Evolutionary conservation across 2,329 filamentous ascomycete genomes (phyloP).

Genomic region (Fusarium bactridioides): DNA sequence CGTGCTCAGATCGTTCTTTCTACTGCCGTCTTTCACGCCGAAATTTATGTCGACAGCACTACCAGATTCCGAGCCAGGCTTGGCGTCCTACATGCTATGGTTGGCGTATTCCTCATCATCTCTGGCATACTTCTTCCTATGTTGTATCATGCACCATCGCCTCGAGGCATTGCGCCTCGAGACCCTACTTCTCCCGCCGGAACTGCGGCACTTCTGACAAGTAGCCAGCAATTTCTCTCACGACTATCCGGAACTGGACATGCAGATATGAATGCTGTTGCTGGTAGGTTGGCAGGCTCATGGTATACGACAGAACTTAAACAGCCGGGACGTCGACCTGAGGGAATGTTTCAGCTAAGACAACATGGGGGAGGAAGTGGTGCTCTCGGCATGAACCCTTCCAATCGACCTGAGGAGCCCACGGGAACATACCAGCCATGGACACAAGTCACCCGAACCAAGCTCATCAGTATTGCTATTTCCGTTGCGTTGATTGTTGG

Average conservation of each 20-base stretch:
- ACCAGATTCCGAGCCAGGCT: constrained; percentile 28
- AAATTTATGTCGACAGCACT: constrained; percentile 30
- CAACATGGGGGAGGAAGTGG: constrained; percentile 35
- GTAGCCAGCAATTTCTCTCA: constrained; percentile 37
- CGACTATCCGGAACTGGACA: constrained; percentile 38
- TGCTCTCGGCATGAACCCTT: constrained; percentile 14
- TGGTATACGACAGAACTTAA: constrained; percentile 42
- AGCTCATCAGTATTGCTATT: constrained; percentile 17
- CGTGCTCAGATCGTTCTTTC: constrained; percentile 40
- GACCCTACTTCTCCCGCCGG: constrained; percentile 42
- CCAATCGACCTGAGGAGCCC: constrained; percentile 10
- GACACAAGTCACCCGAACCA: constrained; percentile 30
- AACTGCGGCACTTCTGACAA: constrained; percentile 37
- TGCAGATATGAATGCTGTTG: constrained; percentile 33
- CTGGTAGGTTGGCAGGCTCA: constrained; percentile 36
- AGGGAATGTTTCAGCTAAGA: constrained; percentile 39
- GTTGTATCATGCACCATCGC: constrained; percentile 40
- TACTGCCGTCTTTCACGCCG: constrained; percentile 38
- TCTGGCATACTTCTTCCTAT: constrained; percentile 34
- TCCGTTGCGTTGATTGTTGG: constrained; percentile 31
- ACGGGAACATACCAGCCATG: constrained; percentile 39
- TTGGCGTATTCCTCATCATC: constrained; percentile 34
- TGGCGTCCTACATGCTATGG: constrained; percentile 37
- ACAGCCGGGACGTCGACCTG: constrained; percentile 32
- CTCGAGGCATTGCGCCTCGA: constrained; percentile 40